Base-by-base conservation (phyloP, 2,329 filamentous ascomycete genomes). In the Aspergillus novofumigatus region DNA sequence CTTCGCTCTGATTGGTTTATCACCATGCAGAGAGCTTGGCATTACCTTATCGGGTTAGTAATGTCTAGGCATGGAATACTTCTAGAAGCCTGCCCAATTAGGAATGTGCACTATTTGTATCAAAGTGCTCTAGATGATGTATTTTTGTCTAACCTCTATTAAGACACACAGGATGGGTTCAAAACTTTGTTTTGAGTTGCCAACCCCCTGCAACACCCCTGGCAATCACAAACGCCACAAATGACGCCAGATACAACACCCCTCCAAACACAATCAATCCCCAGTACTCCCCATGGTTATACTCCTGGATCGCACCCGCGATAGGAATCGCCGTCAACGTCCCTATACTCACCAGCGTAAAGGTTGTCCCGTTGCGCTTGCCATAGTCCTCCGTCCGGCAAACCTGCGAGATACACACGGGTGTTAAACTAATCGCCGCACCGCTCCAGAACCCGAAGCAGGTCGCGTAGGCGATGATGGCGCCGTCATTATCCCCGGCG, bases 351-450 rank as follows among this genome's bases (percentile, higher is more conserved):
- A 65, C 59, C 9, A 71, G 44, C 1, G 62, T 63, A 54, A 62
- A 71, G 7, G 62, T 61, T 6, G 66, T 69, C 3, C 64, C 69
- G 42, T 64, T 63, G 7, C 62, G 50, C 48, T 63, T 65, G 1
- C 69, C 68, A 23, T 65, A 66, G 17, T 72, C 67, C 32, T 69
- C 62, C 4, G 63, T 67, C 21, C 58, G 54, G 11, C 66, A 73
- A 0, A 74, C 53, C 41, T 73, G 69, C 4, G 61, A 59, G 26
- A 73, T 61, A 53, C 69, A 70, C 11, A 71, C 67, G 1, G 72
- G 72, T 0, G 67, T 66, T 9, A 73, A 49, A 26, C 67, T 68
- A 20, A 72, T 68, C 0, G 62, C 63, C 1, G 69, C 59, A 0
- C 70, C 70, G 10, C 63, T 69, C 51, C 55, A 61, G 58, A 68